These are phyloP conservation scores for Aspergillus ochraceoroseus DNA, from an alignment of 2,329 filamentous ascomycete species.

Conservation along the genomic window DNA sequence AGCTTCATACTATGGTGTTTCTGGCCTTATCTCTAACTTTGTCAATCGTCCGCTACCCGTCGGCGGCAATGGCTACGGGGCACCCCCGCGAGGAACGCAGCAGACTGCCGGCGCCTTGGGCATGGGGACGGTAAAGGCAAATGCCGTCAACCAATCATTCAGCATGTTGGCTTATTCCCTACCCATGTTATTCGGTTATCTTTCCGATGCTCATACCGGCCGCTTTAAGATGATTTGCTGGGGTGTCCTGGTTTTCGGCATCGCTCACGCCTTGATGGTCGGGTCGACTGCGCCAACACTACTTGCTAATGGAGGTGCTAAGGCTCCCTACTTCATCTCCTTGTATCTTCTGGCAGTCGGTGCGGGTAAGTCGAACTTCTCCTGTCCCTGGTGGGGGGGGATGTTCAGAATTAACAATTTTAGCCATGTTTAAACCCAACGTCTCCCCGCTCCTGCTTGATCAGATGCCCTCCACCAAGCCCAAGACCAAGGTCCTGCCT, in stretches of 20 bases:
- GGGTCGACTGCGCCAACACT: slow-evolving; percentile 21
- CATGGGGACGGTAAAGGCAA: slow-evolving; percentile 53
- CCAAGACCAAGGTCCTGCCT: slow-evolving; percentile 43
- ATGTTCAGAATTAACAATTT: background rate
- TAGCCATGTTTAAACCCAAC: slow-evolving; percentile 36
- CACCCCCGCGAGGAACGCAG: slow-evolving; percentile 32
- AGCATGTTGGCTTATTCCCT: slow-evolving; percentile 54
- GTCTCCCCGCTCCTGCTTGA: slow-evolving; percentile 45
- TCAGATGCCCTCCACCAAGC: slow-evolving; percentile 38
- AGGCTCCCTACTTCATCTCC: slow-evolving; percentile 37
- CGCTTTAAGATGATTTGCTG: slow-evolving; percentile 35
- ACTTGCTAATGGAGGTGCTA: slow-evolving; percentile 5
- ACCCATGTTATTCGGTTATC: slow-evolving; percentile 45
- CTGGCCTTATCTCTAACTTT: slow-evolving; percentile 57
- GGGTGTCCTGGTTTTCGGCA: slow-evolving; percentile 39
- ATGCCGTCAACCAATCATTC: slow-evolving; percentile 49
- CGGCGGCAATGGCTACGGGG: slow-evolving; percentile 41
- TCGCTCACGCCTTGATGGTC: slow-evolving; percentile 34
- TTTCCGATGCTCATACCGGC: slow-evolving; percentile 7
- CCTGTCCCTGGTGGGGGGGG: background rate
- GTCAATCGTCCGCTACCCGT: slow-evolving; percentile 56
- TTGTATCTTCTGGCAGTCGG: slow-evolving; percentile 35
- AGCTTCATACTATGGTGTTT: slow-evolving; percentile 57
- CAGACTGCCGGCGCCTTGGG: slow-evolving; percentile 56
- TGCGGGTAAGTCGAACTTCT: slow-evolving; percentile 26